Percentiles rank a stretch among this genome's conserved stretches.
phyloP scores from a whole-genome alignment of 768 basidiomycete species.

The Amanita fuliginea region DNA sequence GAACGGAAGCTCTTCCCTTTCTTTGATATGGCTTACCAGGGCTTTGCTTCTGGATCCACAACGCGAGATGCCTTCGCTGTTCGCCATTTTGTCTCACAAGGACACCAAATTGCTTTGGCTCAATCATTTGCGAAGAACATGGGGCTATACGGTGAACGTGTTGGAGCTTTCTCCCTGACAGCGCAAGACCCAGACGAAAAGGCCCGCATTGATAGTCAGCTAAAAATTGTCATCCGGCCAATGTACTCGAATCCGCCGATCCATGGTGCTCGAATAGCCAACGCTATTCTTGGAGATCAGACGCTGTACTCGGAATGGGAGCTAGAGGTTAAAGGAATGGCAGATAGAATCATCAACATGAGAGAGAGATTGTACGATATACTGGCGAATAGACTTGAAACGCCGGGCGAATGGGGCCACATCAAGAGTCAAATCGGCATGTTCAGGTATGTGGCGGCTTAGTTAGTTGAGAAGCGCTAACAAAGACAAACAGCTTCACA shows the following conservation, averaged over 20 bases:
- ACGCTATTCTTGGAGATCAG: slow-evolving; percentile 65
- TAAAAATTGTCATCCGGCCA: slow-evolving; percentile 91
- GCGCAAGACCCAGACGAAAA: slow-evolving; percentile 62
- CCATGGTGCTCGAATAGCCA: slow-evolving; percentile 82
- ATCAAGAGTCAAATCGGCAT: slow-evolving; percentile 96
- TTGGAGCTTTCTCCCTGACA: slow-evolving; percentile 89
- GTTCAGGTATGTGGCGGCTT: slow-evolving; percentile 63
- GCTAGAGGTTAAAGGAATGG: slow-evolving; percentile 90
- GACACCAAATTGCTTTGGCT: slow-evolving; percentile 82
- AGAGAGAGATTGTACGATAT: slow-evolving; percentile 72
- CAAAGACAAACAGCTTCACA: slow-evolving; percentile 51
- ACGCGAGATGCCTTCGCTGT: slow-evolving; percentile 89
- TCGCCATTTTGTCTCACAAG: slow-evolving; percentile 84
- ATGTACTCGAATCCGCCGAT: slow-evolving; percentile 98
- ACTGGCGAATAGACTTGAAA: slow-evolving; percentile 68
- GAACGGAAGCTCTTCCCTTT: slow-evolving; percentile 92
- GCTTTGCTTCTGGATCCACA: slow-evolving; percentile 93
- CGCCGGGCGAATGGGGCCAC: slow-evolving; percentile 92
- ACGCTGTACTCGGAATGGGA: slow-evolving; percentile 84
- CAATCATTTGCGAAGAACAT: slow-evolving; percentile 99
- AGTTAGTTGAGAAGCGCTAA: not conserved
- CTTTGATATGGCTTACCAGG: slow-evolving; percentile 99
- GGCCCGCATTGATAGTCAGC: slow-evolving; percentile 82
- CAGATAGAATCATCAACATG: slow-evolving; percentile 90
- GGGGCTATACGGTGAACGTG: slow-evolving; percentile 97